A percentile compares a stretch with the other conserved stretches of the same genome.
These are phyloP conservation scores for Pseudozyma thailandica DNA, from an alignment of 1,284 basidiomycete genomes.

Conservation along the genomic window DNA sequence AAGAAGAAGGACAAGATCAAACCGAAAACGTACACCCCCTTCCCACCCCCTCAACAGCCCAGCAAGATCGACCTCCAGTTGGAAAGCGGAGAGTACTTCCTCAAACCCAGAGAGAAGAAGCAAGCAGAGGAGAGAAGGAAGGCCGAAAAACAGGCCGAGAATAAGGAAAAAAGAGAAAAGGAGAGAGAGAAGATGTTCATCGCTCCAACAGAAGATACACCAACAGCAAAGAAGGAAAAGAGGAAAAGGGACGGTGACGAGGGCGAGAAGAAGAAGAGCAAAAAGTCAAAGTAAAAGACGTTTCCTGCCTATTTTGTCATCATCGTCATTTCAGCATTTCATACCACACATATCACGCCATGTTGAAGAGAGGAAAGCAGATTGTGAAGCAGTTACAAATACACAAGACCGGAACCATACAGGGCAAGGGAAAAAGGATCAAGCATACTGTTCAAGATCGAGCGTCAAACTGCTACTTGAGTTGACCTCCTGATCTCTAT, in stretches of 20 bases:
- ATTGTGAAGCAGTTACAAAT: neutral
- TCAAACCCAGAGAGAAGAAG: constrained; percentile 76
- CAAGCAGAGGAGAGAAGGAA: constrained; percentile 67
- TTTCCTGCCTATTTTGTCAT: neutral
- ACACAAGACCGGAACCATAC: neutral
- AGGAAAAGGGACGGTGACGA: constrained; percentile 10
- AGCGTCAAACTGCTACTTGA: constrained; percentile 87
- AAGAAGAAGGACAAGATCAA: constrained; percentile 69
- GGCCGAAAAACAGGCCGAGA: constrained; percentile 50
- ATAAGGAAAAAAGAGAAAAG: constrained; percentile 47
- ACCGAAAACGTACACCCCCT: constrained; percentile 98
- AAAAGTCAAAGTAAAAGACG: constrained; percentile 15
- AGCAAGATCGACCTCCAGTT: constrained; percentile 95
- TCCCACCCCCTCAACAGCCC: constrained; percentile 92
- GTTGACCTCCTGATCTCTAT: constrained; percentile 91
- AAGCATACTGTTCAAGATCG: constrained; percentile 74
- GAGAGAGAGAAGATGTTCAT: constrained; percentile 55
- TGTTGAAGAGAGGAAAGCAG: neutral
- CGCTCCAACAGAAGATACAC: constrained; percentile 48
- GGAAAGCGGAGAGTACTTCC: constrained; percentile 82
- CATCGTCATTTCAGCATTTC: neutral
- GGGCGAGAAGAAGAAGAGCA: constrained; percentile 26
- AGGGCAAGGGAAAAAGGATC: neutral
- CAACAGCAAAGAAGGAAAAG: constrained; percentile 12
- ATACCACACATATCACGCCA: neutral